These are phyloP conservation scores for Ciborinia camelliae DNA, from an alignment of 2,329 filamentous ascomycete species.

Conservation along the genomic window DNA sequence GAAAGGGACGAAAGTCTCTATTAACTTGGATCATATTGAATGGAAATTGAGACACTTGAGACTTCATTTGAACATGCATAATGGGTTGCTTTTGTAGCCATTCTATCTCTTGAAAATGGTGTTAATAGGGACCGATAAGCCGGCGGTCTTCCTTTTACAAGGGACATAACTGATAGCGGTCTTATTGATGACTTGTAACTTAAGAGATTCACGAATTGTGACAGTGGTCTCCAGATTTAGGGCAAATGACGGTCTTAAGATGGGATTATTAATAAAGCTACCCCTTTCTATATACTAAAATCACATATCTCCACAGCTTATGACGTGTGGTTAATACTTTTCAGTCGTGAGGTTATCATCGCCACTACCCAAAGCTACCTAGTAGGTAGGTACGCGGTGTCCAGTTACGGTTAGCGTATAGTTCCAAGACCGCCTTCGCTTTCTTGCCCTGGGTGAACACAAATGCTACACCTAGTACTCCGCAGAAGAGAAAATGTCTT, in stretches of 20 bases:
- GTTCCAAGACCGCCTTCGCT: slow-evolving; percentile 11
- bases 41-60: not conserved
- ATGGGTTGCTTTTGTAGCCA: not conserved
- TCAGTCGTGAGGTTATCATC: not conserved
- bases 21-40: not conserved
- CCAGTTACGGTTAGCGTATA: not conserved
- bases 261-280: not conserved
- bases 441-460: not conserved
- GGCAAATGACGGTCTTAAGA: not conserved
- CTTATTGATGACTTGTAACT: not conserved
- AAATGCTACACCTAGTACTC: not conserved
- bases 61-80: not conserved
- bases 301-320: not conserved
- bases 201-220: not conserved
- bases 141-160: not conserved
- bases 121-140: not conserved
- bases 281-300: not conserved
- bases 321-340: not conserved
- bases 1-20: not conserved
- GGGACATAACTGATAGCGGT: not conserved
- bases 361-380: not conserved
- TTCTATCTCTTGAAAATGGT: not conserved
- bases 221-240: not conserved
- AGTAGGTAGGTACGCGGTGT: too few relatives aligned
- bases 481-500: not conserved